phyloP scores from a whole-genome alignment of 495 filamentous ascomycete genomes.

The Bathelium albidoporum region DNA sequence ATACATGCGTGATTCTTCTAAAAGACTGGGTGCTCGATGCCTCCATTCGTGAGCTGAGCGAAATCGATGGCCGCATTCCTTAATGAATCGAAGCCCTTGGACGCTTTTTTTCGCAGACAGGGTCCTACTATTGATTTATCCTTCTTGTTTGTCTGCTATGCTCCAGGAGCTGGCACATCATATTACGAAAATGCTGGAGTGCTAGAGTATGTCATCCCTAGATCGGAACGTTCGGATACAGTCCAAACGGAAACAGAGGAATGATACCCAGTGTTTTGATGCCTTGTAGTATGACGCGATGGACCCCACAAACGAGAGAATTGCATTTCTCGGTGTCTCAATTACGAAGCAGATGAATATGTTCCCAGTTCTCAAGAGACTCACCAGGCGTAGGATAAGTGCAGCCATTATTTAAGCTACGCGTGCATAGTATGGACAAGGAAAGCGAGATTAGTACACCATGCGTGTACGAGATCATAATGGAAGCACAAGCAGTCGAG shows the following conservation, averaged over 20 bases:
- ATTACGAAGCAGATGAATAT: conserved; percentile 13
- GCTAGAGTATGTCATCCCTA: conserved; percentile 18
- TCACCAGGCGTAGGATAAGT: conserved; percentile 17
- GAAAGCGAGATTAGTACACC: conserved; percentile 15
- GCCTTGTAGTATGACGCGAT: conserved; percentile 19
- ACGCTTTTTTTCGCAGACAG: background rate
- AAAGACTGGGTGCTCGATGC: background rate
- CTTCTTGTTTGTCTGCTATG: background rate
- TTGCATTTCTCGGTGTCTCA: conserved; percentile 19
- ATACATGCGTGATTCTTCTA: background rate
- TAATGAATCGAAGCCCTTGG: background rate
- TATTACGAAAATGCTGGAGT: conserved; percentile 18
- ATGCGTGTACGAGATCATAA: conserved; percentile 18
- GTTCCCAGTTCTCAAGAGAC: conserved; percentile 19
- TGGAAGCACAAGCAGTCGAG: conserved; percentile 9
- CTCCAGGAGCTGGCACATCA: conserved; percentile 1
- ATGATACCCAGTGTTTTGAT: conserved; percentile 20
- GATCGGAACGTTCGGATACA: conserved; percentile 17
- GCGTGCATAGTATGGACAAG: conserved; percentile 16
- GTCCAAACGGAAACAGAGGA: conserved; percentile 17
- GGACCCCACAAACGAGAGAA: conserved; percentile 20
- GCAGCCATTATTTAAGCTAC: conserved; percentile 13
- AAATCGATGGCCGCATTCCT: background rate
- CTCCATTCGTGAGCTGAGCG: background rate
- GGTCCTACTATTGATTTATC: background rate